Evolutionary conservation across 2,329 filamentous ascomycete species (phyloP).

Genomic region (Fusarium multiceps): DNA sequence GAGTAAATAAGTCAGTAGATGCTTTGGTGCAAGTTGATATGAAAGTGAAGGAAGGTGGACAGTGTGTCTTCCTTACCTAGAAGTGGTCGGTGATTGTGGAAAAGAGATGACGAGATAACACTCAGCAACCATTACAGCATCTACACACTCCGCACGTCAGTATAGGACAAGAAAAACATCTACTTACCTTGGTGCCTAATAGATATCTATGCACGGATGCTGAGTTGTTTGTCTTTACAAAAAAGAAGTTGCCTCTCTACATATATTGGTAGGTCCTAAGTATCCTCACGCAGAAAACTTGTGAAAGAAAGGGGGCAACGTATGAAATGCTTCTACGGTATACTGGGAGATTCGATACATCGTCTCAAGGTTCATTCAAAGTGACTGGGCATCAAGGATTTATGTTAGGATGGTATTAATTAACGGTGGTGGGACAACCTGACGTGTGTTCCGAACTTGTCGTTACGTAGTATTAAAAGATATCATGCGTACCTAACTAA

Average conservation of each 20-base stretch:
- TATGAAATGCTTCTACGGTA: background rate
- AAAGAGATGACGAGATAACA: background rate
- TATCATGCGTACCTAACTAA: background rate
- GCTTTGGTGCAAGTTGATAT: background rate
- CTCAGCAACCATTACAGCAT: background rate
- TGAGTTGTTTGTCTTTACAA: background rate
- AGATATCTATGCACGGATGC: background rate
- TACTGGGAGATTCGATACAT: background rate
- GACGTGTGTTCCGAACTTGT: background rate
- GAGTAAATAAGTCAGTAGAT: background rate
- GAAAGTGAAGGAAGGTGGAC: background rate
- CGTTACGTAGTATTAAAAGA: background rate
- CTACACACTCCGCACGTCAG: background rate
- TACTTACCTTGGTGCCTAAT: background rate
- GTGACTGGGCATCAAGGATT: background rate
- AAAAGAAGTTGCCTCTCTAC: background rate
- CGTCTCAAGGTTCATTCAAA: background rate
- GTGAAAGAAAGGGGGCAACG: background rate
- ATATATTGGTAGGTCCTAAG: background rate
- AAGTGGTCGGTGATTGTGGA: background rate
- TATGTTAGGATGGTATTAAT: background rate
- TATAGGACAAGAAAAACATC: background rate
- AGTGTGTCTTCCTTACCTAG: background rate
- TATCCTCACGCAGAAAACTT: background rate
- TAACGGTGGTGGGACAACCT: background rate